Evolutionary conservation across 2,329 filamentous ascomycete genomes (phyloP).

Genomic region (Macrophomina tecta): DNA sequence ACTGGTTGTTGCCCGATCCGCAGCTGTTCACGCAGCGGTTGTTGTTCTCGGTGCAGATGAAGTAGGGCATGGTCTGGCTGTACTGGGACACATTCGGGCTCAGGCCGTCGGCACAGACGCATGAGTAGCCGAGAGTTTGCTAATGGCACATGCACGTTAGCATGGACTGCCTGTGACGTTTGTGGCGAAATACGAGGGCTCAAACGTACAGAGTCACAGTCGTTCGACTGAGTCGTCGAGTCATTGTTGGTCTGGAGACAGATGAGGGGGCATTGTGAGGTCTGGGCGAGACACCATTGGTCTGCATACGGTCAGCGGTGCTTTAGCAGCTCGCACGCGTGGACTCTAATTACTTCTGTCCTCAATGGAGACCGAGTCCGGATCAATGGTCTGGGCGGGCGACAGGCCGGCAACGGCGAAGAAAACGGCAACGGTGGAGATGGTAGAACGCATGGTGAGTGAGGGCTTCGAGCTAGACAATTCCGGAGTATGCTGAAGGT

Average conservation of each 20-base stretch:
- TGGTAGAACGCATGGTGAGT: slow-evolving; percentile 49
- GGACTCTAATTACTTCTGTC: slow-evolving; percentile 58
- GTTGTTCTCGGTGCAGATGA: slow-evolving; percentile 74
- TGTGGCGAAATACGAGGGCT: neutral
- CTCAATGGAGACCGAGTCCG: slow-evolving; percentile 61
- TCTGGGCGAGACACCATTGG: slow-evolving; percentile 70
- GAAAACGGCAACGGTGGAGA: slow-evolving; percentile 58
- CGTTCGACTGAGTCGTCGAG: slow-evolving; percentile 62
- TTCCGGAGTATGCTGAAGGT: neutral
- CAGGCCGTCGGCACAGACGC: slow-evolving; percentile 71
- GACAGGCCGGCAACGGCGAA: slow-evolving; percentile 59
- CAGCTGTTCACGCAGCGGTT: slow-evolving; percentile 70
- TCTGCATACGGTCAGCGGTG: slow-evolving; percentile 48
- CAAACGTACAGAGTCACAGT: slow-evolving; percentile 67
- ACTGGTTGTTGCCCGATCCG: slow-evolving; percentile 59
- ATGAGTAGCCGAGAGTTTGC: slow-evolving; percentile 69
- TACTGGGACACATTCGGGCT: slow-evolving; percentile 77
- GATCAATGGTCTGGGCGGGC: slow-evolving; percentile 67
- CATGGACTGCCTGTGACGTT: slow-evolving; percentile 10
- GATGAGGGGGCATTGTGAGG: slow-evolving; percentile 71
- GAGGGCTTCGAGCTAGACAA: neutral
- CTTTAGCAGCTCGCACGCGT: neutral
- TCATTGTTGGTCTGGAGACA: slow-evolving; percentile 65
- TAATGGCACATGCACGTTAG: slow-evolving; percentile 26
- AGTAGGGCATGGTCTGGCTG: slow-evolving; percentile 79